Base-by-base conservation (phyloP, 2,329 filamentous ascomycete genomes). In the Colletotrichum tofieldiae region DNA sequence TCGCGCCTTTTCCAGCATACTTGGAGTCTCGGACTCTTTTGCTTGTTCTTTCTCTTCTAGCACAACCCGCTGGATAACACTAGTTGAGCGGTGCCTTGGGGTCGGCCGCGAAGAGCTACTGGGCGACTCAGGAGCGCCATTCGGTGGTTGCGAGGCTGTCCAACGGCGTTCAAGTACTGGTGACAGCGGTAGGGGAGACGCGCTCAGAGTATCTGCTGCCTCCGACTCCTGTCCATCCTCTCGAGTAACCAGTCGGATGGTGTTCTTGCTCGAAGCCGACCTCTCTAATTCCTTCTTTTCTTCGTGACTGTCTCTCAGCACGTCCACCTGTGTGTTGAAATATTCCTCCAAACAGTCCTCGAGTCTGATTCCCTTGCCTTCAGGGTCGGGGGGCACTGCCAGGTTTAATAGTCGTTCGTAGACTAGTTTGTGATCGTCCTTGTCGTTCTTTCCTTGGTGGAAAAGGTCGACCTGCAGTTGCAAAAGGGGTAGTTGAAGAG, bases 401-500 rank as follows among this genome's bases (percentile, higher is more conserved):
- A 99, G 90, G 78, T 98, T 96, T 8, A 99, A 86, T 29, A 98
- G 84, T 65, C 96, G 89, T 82, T 99, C 96, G 76, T 97, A 96
- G 65, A 98, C 91, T 69, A 98, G 94, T 79, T 97, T 98, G 85
- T 98, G 96, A 78, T 99, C 96, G 75, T 97, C 95, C 51, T 91
- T 90, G 61, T 93, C 92, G 73, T 94, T 93, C 78, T 94, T 94
- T 18, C 96, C 96, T 32, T 94, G 93, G 78, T 98, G 96, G 76
- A 96, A 98, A 18, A 98, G 91, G 79, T 98, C 95, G 85, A 98
- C 96, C 79, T 98, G 97, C 47, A 98, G 83, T 0, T 95, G 95
- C 35, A 98, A 88, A 2, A 98, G 86, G 8, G 96, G 96, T 20
- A 98, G 83, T 77, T 97, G 92, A 26, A 99, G 87, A 29, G 93